phyloP scores from a whole-genome alignment of 108 stramenopile species.

The Fragilariopsis cylindrus region DNA sequence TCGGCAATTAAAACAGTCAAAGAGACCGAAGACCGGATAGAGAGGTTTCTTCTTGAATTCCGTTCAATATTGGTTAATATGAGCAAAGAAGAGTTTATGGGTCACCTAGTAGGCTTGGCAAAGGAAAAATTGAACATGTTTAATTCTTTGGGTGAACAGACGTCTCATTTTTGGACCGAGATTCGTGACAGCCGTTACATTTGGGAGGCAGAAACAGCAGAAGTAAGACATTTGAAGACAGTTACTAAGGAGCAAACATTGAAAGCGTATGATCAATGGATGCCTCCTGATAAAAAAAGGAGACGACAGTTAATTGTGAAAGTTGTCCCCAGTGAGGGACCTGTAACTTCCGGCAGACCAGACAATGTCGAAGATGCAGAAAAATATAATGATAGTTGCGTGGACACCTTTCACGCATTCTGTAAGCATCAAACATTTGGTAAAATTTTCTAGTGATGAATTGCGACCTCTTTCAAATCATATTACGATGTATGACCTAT shows the following conservation, averaged over 20 bases:
- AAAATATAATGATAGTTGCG: constrained; percentile 46
- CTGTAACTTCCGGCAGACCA: constrained; percentile 53
- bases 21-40: constrained; percentile 58
- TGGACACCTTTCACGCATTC: constrained; percentile 49
- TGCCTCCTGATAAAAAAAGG: constrained; percentile 53
- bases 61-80: constrained; percentile 54
- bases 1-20: constrained; percentile 61
- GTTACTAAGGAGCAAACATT: constrained; percentile 62
- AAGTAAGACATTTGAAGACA: constrained; percentile 58
- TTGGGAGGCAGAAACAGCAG: constrained; percentile 66
- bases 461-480: not conserved
- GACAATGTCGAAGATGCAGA: constrained; percentile 27
- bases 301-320: constrained; percentile 56
- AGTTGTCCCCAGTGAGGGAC: constrained; percentile 70
- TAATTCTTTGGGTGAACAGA: constrained; percentile 78
- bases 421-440: constrained; percentile 55
- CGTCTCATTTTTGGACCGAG: constrained; percentile 57
- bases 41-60: constrained; percentile 67
- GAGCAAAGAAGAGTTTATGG: constrained; percentile 57
- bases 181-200: constrained; percentile 68
- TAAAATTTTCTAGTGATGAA: constrained; percentile 32
- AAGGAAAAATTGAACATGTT: constrained; percentile 80
- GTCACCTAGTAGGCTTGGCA: constrained; percentile 69
- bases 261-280: constrained; percentile 72
- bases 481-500: not conserved